Conservation (phyloP, 805 yeast genomes). For the Metschnikowia santaceciliae region DNA sequence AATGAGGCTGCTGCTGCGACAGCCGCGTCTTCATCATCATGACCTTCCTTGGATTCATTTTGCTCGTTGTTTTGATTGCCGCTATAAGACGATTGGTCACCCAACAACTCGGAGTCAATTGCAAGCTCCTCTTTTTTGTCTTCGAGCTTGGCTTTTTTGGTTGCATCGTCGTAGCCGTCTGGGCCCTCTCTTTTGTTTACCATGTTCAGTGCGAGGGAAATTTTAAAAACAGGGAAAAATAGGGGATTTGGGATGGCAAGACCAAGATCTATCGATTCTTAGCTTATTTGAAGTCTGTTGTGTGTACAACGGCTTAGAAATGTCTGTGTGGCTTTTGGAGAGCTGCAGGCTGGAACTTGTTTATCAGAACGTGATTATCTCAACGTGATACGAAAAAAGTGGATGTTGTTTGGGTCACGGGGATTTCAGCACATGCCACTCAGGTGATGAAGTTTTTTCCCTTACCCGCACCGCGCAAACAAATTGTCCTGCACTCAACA, state of each 20-base stretch:
- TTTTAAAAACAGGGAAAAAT: background rate
- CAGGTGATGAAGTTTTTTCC: conserved; percentile 23
- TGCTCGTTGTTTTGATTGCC: conserved; percentile 9
- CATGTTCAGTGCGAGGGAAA: conserved; percentile 12
- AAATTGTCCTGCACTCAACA: background rate
- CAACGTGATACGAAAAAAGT: conserved; percentile 19
- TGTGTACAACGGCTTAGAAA: background rate
- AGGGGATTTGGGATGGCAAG: background rate
- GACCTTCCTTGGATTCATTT: conserved; percentile 8
- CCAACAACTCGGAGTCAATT: conserved; percentile 42
- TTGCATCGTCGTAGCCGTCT: conserved; percentile 12
- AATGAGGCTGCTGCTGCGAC: conserved; percentile 29
- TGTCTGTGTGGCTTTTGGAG: background rate
- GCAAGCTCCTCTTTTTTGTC: conserved; percentile 24
- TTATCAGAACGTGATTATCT: conserved; percentile 18
- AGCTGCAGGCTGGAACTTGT: conserved; percentile 8
- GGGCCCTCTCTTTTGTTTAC: conserved; percentile 17
- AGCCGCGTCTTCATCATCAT: conserved; percentile 23
- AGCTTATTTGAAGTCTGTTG: background rate
- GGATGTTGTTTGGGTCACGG: conserved; percentile 22
- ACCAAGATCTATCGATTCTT: background rate
- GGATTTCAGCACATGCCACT: conserved; percentile 25
- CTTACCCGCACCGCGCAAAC: conserved; percentile 15
- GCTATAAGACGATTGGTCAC: conserved; percentile 35
- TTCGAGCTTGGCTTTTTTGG: conserved; percentile 15